phyloP scores from a whole-genome alignment of 1,139 yeast genomes.

The Kodamaea anthophila region DNA sequence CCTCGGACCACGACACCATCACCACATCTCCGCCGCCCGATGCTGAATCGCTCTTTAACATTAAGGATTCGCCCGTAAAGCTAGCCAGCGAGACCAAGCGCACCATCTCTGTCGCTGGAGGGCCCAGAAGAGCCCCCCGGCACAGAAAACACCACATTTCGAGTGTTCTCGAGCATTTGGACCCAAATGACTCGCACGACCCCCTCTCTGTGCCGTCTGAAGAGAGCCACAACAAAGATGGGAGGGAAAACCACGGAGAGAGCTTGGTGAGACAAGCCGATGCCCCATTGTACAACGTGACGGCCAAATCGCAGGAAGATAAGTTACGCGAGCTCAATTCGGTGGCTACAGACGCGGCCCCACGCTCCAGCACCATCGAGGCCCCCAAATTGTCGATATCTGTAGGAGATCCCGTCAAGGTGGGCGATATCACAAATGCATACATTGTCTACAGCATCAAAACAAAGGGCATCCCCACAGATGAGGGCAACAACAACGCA shows the following conservation, averaged over 20 bases:
- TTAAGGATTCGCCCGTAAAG: slow-evolving; percentile 29
- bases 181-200: slow-evolving; percentile 6
- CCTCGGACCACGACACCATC: slow-evolving; percentile 19
- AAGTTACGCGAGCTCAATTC: slow-evolving; percentile 9
- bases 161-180: slow-evolving; percentile 28
- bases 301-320: slow-evolving; percentile 13
- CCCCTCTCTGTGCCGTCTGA: slow-evolving; percentile 35
- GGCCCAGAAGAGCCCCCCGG: slow-evolving; percentile 23
- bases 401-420: slow-evolving; percentile 88
- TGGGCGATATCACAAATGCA: slow-evolving; percentile 83
- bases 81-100: slow-evolving; percentile 6
- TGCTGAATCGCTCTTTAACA: slow-evolving; percentile 34
- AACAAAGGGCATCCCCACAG: slow-evolving; percentile 51
- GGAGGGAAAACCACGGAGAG: slow-evolving; percentile 16
- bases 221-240: slow-evolving; percentile 12
- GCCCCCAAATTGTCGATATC: slow-evolving; percentile 46
- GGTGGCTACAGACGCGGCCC: slow-evolving; percentile 6
- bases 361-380: slow-evolving; percentile 4
- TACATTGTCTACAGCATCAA: slow-evolving; percentile 83
- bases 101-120: slow-evolving; percentile 2
- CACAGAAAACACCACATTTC: slow-evolving; percentile 32
- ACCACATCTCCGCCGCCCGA: no score
- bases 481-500: no score
- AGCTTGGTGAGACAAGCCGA: slow-evolving; percentile 23
- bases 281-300: slow-evolving; percentile 47